A percentile compares a stretch with the other conserved stretches of the same genome.
Conservation (phyloP, 768 basidiomycete genomes). For the Boletus vermiculosoides region DNA sequence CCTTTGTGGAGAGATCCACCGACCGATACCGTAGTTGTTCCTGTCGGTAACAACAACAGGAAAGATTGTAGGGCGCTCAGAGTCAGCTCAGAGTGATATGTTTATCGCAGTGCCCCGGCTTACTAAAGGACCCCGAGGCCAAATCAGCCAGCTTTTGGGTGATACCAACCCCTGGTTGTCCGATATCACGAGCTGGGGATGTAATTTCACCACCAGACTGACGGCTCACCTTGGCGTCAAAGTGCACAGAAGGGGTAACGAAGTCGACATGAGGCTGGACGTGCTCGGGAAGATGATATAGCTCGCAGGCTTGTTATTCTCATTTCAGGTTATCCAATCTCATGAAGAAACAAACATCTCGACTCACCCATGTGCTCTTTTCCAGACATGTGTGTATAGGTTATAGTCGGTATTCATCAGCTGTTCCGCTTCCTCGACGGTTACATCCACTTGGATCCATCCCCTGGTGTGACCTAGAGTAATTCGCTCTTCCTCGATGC, state of each 20-base stretch:
- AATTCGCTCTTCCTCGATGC: constrained; percentile 24
- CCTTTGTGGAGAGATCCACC: not conserved
- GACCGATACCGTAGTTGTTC: not conserved
- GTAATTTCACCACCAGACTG: not conserved
- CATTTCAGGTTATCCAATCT: not conserved
- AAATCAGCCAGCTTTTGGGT: constrained; percentile 7
- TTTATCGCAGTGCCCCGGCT: not conserved
- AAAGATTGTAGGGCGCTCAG: not conserved
- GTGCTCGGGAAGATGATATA: not conserved
- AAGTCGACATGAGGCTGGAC: not conserved
- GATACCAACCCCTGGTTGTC: not conserved
- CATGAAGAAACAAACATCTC: not conserved
- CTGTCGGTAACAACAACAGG: not conserved
- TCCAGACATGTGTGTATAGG: constrained; percentile 30
- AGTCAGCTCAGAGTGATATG: not conserved
- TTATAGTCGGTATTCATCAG: constrained; percentile 35
- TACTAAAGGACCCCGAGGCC: not conserved
- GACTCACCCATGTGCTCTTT: constrained; percentile 25
- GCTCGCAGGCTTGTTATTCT: not conserved
- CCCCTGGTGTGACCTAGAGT: constrained; percentile 15
- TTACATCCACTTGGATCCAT: constrained; percentile 30
- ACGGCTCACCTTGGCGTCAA: not conserved
- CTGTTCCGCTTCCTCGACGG: constrained; percentile 33
- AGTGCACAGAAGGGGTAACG: not conserved
- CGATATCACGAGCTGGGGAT: not conserved